A percentile compares a stretch with the other conserved stretches of the same genome.
Conservation (phyloP, 148 eudicot species). For the Dianthus caryophyllus region DNA sequence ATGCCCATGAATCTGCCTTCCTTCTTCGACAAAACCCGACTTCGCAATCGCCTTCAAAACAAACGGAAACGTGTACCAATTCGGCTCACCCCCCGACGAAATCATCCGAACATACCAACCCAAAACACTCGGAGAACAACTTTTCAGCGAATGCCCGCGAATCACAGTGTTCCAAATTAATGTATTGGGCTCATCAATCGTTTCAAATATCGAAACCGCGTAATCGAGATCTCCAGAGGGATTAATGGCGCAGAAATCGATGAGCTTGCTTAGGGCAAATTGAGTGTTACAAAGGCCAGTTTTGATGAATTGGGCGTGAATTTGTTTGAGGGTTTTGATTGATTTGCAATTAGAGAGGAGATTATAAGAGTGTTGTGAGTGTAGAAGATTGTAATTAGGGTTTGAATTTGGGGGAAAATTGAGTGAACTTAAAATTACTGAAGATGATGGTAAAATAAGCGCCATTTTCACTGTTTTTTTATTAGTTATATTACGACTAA, state of each 20-base stretch:
- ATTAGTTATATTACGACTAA: too few relatives aligned
- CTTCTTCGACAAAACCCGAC: slow-evolving; percentile 25
- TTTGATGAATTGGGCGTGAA: slow-evolving; percentile 57
- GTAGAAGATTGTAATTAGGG: slow-evolving; percentile 47
- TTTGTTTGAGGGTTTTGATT: slow-evolving; percentile 51
- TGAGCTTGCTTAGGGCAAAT: slow-evolving; percentile 34
- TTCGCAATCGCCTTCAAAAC: slow-evolving; percentile 48
- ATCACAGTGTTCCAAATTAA: slow-evolving; percentile 60
- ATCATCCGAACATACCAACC: slow-evolving; percentile 45
- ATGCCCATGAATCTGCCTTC: slow-evolving; percentile 54
- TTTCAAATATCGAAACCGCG: slow-evolving; percentile 34
- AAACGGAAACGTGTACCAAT: slow-evolving; percentile 58
- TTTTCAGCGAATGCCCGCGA: slow-evolving; percentile 35
- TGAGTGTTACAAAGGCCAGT: slow-evolving; percentile 55
- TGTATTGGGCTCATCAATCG: slow-evolving; percentile 41
- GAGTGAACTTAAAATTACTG: slow-evolving; percentile 25
- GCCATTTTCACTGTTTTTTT: too few relatives aligned
- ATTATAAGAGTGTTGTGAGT: slow-evolving; percentile 39
- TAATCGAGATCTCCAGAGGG: slow-evolving; percentile 34
- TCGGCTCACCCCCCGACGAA: slow-evolving; percentile 35
- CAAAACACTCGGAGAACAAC: slow-evolving; percentile 27
- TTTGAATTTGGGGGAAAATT: slow-evolving; percentile 39
- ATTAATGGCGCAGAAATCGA: slow-evolving; percentile 41
- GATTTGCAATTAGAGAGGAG: slow-evolving; percentile 50
- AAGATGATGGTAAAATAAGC: slow-evolving; percentile 17